Evolutionary conservation across 2,329 filamentous ascomycete genomes (phyloP).

Genomic region (Aspergillus caelatus): DNA sequence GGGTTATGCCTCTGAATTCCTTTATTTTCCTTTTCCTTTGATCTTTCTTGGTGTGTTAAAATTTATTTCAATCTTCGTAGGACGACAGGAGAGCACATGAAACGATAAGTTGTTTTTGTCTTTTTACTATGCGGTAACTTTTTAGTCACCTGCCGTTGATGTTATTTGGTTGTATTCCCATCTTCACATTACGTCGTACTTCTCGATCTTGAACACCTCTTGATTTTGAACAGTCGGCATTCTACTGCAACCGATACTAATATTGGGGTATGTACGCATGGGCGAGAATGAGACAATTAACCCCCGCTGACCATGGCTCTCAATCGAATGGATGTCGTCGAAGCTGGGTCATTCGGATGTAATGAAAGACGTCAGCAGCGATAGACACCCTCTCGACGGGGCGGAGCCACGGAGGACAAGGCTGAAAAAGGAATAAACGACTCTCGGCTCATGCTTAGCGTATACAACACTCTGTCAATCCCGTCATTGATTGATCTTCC

Average conservation of each 20-base stretch:
- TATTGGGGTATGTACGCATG: neutral
- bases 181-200: neutral
- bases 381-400: neutral
- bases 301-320: neutral
- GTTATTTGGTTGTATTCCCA: neutral
- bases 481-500: neutral
- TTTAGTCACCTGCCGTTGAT: neutral
- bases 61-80: neutral
- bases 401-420: neutral
- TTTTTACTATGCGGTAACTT: neutral
- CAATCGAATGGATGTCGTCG: neutral
- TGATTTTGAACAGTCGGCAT: neutral
- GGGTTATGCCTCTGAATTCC: too few relatives aligned
- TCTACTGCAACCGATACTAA: neutral
- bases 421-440: neutral
- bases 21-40: neutral
- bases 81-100: neutral
- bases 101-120: neutral
- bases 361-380: conserved; percentile 2
- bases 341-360: conserved; percentile 2
- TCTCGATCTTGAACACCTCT: neutral
- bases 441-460: neutral
- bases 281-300: neutral
- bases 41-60: too few relatives aligned
- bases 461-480: neutral